phyloP scores from a whole-genome alignment of 2,329 filamentous ascomycete species.

The Fusarium globosum region DNA sequence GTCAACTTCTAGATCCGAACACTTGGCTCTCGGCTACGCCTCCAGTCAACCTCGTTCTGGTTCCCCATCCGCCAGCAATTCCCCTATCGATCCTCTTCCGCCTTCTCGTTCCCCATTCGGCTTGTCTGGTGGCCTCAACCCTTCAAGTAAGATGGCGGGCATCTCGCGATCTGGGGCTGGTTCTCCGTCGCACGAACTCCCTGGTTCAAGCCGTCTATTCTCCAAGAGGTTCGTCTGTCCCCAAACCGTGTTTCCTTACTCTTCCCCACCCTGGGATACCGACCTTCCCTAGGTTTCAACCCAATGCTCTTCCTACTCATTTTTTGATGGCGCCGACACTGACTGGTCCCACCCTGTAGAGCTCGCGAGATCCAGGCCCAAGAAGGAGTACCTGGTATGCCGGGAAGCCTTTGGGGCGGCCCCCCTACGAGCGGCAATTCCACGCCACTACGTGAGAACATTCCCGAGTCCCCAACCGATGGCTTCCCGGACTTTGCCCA shows the following conservation, averaged over 20 bases:
- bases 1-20: conserved; percentile 87
- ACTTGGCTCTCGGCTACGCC: conserved; percentile 86
- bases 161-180: conserved; percentile 84
- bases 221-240: conserved; percentile 82
- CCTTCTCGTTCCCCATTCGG: conserved; percentile 78
- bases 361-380: conserved; percentile 97
- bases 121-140: conserved; percentile 70
- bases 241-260: conserved; percentile 7
- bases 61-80: conserved; percentile 83
- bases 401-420: conserved; percentile 86
- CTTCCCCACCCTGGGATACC: conserved; percentile 1
- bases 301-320: not conserved
- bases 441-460: conserved; percentile 94
- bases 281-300: conserved; percentile 13
- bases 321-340: conserved; percentile 24
- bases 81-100: conserved; percentile 78
- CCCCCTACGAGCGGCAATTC: conserved; percentile 97
- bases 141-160: conserved; percentile 68
- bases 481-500: conserved; percentile 92
- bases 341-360: conserved; percentile 59
- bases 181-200: conserved; percentile 94
- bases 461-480: conserved; percentile 95
- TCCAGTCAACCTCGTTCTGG: conserved; percentile 78
- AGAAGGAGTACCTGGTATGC: conserved; percentile 80
- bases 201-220: conserved; percentile 78